Base-by-base conservation (phyloP, 371 early-diverging fungal genomes). In the Parasitella parasitica region DNA sequence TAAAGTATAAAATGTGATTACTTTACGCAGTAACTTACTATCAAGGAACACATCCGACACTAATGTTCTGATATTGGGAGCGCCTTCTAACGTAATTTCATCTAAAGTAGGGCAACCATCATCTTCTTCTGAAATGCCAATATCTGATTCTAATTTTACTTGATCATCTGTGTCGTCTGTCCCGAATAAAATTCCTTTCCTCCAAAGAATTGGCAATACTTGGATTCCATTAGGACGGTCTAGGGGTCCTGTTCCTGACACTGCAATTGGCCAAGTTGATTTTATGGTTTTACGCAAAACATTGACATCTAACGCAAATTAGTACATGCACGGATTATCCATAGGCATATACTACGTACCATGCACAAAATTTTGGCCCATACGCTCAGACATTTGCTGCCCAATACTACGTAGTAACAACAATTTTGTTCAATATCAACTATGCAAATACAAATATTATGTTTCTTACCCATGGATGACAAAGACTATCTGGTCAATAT, bases 21-120 rank as follows among this genome's bases (percentile, higher is more conserved):
- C 13, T 22, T 46, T 24, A 22, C 9, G 32, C n/a, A n/a, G n/a
- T n/a, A n/a, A 50, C 79, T 46, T 78, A 93, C 91, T 87, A 64
- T 94, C 95, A 66, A 93, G 70, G 28, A 92, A 78, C 1, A 93
- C 92, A 72, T 95, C 94, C 1, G 91, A 89, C 5, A 93, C 90
- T 26, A 94, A 68, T 64, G 82, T 87, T 18, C 95, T 83, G 39
- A 94, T 89, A 36, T 89, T 86, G 4, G 92, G 93, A 8, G 92
- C 91, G 11, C 92, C 91, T 9, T 92, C 91, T 28, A 91, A 70
- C 27, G 89, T 87, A 36, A 95, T 87, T 55, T 93, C 93, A 37
- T 91, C 89, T 30, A 93, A 61, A 0, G 88, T 87, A 4, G 91
- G 86, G n/a, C 78, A 79, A 2, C 86, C 83, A 50, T 88, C 88